Percentiles rank a stretch among this genome's conserved stretches.
phyloP scores from a whole-genome alignment of 2,329 filamentous ascomycete species.

The Colletotrichum spaethianum region DNA sequence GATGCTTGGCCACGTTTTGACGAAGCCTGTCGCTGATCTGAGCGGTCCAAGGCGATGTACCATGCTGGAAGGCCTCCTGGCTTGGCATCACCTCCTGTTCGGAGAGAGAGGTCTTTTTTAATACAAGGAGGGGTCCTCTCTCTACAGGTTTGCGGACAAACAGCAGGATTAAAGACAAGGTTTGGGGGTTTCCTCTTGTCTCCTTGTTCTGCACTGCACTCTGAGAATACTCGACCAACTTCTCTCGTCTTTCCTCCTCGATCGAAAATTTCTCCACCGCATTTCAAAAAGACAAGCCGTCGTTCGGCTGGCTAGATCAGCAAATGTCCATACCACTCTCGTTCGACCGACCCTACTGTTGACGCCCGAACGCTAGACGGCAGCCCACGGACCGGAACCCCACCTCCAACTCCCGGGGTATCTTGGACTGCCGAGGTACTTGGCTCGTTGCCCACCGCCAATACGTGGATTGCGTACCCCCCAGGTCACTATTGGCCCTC shows the following conservation, averaged over 20 bases:
- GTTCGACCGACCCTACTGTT: conserved; percentile 17
- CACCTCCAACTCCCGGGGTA: conserved; percentile 21
- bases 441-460: conserved; percentile 3
- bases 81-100: conserved; percentile 27
- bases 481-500: conserved; percentile 18
- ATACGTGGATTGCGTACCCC: conserved; percentile 16
- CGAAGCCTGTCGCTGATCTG: conserved; percentile 38
- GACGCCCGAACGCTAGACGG: conserved; percentile 33
- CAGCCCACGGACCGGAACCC: conserved; percentile 34
- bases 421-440: conserved; percentile 25
- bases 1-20: conserved; percentile 41
- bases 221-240: background rate
- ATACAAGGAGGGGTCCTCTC: conserved; percentile 4
- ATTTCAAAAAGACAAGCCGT: background rate
- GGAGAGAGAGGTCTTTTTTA: conserved; percentile 5
- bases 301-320: background rate
- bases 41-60: conserved; percentile 26
- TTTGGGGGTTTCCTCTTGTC: background rate
- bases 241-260: background rate
- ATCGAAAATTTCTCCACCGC: background rate
- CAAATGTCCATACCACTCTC: conserved; percentile 13
- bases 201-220: background rate
- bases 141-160: background rate
- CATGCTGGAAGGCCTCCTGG: conserved; percentile 30
- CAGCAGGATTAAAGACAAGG: conserved; percentile 1